Evolutionary conservation across 139 green algal species (phyloP), one percentile per base, ranked within the genome.

Genomic region (Haematococcus lacustris): DNA sequence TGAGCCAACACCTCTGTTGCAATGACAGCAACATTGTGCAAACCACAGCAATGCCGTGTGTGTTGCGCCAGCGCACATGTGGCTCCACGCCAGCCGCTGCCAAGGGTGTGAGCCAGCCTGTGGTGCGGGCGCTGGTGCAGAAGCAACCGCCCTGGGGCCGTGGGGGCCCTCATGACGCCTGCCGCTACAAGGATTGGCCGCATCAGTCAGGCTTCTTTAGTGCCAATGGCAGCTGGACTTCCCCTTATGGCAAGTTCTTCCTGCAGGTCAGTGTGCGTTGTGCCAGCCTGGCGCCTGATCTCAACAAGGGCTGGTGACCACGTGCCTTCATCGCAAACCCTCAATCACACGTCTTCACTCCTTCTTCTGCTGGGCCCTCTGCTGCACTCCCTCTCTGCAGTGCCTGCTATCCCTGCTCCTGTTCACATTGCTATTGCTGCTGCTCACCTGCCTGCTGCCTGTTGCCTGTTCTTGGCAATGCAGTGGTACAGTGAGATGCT

Each of bases 171-270:
- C 85, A 91, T 66, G 85, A 91, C 65, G 83, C 83, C 13, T 81
- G 85, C 57, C 51, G 51, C 53, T 91, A 91, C 77, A 79, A 73
- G 59, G 50, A 74, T 40, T 85, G 70, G 78, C 79, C 85, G 3
- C 78, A 84, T 40, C 77, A 89, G 68, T 84, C 76, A 0, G 76
- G 76, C 57, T 91, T 91, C 76, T 91, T 91, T 76, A 65, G 85
- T 60, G 69, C 91, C 21, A 39, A 76, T 21, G 85, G 83, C 63
- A 84, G 63, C 62, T 89, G 77, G 75, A 50, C 60, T 60, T 82
- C 71, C 30, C 59, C 80, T 26, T 91, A 91, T 63, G 85, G 85
- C 40, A 51, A 71, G 9, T 89, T 89, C 60, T 88, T 89, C 77
- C 69, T 87, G 69, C 76, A 77, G 76, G 70, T 66, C 30, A 30